A percentile compares a stretch with the other conserved stretches of the same genome.
phyloP scores from a whole-genome alignment of 352 stramenopile species.

The Pythium dissimile region DNA sequence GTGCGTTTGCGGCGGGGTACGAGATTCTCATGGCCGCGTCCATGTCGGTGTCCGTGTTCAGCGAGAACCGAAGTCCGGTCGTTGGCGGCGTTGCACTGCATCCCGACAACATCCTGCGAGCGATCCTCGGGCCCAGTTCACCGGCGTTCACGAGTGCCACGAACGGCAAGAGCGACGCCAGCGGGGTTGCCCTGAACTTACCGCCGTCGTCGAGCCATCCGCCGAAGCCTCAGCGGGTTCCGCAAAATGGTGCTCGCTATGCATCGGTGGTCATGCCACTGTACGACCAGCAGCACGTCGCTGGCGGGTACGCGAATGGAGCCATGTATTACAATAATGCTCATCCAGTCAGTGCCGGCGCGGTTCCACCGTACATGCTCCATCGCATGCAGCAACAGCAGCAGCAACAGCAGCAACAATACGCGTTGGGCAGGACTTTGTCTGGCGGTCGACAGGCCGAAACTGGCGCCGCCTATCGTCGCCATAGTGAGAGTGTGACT shows the following conservation, averaged over 20 bases:
- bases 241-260: constrained; percentile 2
- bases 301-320: not conserved
- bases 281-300: constrained; percentile 14
- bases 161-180: constrained; percentile 3
- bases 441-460: constrained; percentile 13
- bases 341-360: not conserved
- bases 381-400: constrained; percentile 17
- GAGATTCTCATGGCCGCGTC: constrained; percentile 60
- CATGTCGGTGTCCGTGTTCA: constrained; percentile 48
- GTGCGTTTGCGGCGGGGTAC: constrained; percentile 72
- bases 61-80: constrained; percentile 47
- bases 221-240: not conserved
- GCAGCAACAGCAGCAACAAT: constrained; percentile 18
- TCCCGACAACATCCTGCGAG: constrained; percentile 74
- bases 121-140: constrained; percentile 56
- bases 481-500: constrained; percentile 69
- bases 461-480: constrained; percentile 24
- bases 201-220: constrained; percentile 1
- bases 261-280: constrained; percentile 1
- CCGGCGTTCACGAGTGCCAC: constrained; percentile 29
- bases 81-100: constrained; percentile 69
- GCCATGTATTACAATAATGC: constrained; percentile 9
- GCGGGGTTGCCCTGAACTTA: too few relatives aligned
- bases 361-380: constrained; percentile 16
- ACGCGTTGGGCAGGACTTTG: too few relatives aligned